These are phyloP conservation scores for Petunia axillaris DNA, from an alignment of 257 asterid genomes.

Conservation along the genomic window DNA sequence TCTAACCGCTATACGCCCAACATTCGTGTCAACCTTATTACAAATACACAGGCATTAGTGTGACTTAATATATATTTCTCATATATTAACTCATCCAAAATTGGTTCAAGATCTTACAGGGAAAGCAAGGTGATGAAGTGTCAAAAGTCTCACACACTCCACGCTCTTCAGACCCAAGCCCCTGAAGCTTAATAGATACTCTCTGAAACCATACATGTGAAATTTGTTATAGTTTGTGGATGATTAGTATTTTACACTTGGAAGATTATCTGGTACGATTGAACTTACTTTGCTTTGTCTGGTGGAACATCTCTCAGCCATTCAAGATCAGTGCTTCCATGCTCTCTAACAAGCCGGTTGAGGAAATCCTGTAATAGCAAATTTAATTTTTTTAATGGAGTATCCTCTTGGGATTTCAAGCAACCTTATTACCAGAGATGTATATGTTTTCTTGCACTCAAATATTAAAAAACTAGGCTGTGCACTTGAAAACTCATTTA, in stretches of 20 bases:
- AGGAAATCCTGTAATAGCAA: conserved; percentile 72
- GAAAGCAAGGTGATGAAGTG: conserved; percentile 98
- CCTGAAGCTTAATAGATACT: conserved; percentile 85
- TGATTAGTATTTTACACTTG: conserved; percentile 18
- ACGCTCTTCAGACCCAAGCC: conserved; percentile 97
- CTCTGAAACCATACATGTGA: conserved; percentile 56
- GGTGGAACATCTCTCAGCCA: conserved; percentile 97
- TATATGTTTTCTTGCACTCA: conserved; percentile 15
- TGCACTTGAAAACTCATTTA: conserved; percentile 17
- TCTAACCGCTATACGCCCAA: conserved; percentile 97
- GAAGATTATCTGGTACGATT: conserved; percentile 25
- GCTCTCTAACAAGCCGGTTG: conserved; percentile 78
- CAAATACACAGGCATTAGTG: conserved; percentile 34
- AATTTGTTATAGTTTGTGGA: conserved; percentile 28
- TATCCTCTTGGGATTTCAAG: conserved; percentile 27
- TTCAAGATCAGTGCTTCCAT: conserved; percentile 87
- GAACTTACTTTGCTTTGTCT: conserved; percentile 85
- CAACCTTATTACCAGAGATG: neutral
- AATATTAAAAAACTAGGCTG: no score
- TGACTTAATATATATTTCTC: conserved; percentile 26
- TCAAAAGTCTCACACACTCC: conserved; percentile 96
- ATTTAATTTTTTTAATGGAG: conserved; percentile 31
- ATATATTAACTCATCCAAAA: conserved; percentile 25
- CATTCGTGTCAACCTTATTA: conserved; percentile 89
- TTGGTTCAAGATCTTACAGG: conserved; percentile 69